phyloP scores from a whole-genome alignment of 768 basidiomycete species.

The Mycena amicta region DNA sequence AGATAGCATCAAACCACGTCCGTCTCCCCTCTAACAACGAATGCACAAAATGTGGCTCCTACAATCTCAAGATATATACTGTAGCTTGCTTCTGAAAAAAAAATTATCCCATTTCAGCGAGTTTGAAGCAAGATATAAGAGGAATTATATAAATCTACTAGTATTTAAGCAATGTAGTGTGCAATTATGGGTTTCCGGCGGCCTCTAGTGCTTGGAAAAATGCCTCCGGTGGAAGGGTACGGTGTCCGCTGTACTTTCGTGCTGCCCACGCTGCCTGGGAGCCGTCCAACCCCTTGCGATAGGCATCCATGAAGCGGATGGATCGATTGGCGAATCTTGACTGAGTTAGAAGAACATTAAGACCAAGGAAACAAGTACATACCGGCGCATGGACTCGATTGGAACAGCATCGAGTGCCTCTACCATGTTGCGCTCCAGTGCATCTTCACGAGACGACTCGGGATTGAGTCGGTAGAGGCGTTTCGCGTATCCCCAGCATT shows the following conservation, averaged over 20 bases:
- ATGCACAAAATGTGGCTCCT: no score
- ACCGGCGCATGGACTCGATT: conserved; percentile 4
- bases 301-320: not conserved
- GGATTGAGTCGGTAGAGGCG: conserved; percentile 22
- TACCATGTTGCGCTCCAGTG: conserved; percentile 29
- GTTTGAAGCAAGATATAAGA: no score
- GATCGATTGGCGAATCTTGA: not conserved
- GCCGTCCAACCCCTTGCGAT: not conserved
- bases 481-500: conserved; percentile 29
- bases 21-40: no score
- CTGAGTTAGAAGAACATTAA: not conserved
- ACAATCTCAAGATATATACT: no score
- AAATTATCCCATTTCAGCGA: no score
- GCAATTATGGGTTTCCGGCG: no score
- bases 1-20: no score
- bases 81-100: no score
- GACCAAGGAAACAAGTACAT: not conserved
- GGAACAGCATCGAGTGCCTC: conserved; percentile 26
- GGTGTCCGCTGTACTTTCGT: not conserved
- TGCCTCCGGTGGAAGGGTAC: not conserved
- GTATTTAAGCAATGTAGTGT: no score
- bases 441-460: conserved; percentile 20
- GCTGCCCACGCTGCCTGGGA: not conserved
- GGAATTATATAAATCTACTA: no score
- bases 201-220: no score